Evolutionary conservation across 108 stramenopile genomes (phyloP), one percentile per base, ranked within the genome.

Genomic region (Skeletonema marinoi): DNA sequence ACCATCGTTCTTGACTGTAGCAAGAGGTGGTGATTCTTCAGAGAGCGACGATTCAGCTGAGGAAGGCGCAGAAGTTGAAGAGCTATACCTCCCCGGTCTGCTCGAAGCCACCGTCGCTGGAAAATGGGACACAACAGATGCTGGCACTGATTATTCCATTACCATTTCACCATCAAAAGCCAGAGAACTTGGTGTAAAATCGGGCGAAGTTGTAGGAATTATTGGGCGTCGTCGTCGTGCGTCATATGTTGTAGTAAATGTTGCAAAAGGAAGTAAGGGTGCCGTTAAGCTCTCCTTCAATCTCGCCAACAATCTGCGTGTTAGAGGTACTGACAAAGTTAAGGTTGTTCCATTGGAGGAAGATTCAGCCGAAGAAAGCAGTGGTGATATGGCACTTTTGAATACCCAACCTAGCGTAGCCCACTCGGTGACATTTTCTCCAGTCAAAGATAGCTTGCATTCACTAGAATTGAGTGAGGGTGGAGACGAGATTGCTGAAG

Each of bases 151-250:
- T 78, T 77, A 73, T 59, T 77, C 74, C 4, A 68, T 96, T 10
- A 68, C 65, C 7, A 80, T 96, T 38, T 85, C 90, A 1, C 73
- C 88, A 10, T 71, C 80, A 32, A 96, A 96, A 66, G 92, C 95
- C n/a, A 93, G 92, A 71, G 95, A 96, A 82, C 76, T 96, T 3
- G 66, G 73, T 2, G 54, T 96, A 2, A 72, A 83, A 54, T 69
- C 70, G 2, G 95, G 92, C 9, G 89, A 93, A 58, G 66, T 87
- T 32, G 90, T 93, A 1, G 89, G 73, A 11, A 66, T 96, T 38
- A 86, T 96, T 30, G 92, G 95, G 35, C 77, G 92, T 33, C 86
- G 95, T 44, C 87, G 95, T 50, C 80, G 86, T 31, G 95, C 92
- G 8, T 54, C 91, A 3, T 96, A 93, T 73, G 95, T 83, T 17